Evolutionary conservation across 78 protist species (phyloP).

Genomic region (Dictyostelium firmibasis): DNA sequence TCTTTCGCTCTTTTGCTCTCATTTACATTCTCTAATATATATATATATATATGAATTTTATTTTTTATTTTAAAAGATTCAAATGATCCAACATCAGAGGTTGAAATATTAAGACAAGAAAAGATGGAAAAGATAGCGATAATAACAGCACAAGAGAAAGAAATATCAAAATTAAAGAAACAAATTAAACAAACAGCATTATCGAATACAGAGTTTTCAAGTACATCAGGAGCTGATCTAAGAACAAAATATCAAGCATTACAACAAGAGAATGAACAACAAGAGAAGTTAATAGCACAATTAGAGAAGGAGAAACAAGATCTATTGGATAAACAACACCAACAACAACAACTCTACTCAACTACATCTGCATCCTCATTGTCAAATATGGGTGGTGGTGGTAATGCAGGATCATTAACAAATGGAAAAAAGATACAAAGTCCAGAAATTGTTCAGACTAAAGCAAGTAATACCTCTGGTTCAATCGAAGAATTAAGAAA

Average conservation of each 20-base stretch:
- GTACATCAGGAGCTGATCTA: slow-evolving; percentile 23
- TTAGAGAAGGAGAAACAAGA: slow-evolving; percentile 40
- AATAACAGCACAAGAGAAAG: slow-evolving; percentile 41
- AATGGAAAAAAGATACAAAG: background rate
- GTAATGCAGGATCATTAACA: background rate
- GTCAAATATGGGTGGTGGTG: background rate
- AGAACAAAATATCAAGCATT: slow-evolving; percentile 30
- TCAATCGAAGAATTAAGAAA: slow-evolving; percentile 41
- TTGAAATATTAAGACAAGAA: slow-evolving; percentile 54
- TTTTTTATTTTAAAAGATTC: background rate
- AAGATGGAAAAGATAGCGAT: slow-evolving; percentile 63
- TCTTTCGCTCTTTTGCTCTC: no score
- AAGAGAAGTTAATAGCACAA: slow-evolving; percentile 22
- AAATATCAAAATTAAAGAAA: slow-evolving; percentile 59
- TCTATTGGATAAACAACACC: background rate
- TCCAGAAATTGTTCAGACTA: background rate
- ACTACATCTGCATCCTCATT: background rate
- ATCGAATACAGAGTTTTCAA: slow-evolving; percentile 14
- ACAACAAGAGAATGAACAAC: slow-evolving; percentile 42
- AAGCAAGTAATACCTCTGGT: slow-evolving; percentile 20
- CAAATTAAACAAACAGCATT: slow-evolving; percentile 17
- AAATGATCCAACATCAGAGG: background rate
- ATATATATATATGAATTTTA: background rate
- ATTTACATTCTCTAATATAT: no score
- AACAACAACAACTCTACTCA: background rate